phyloP scores from a whole-genome alignment of 345 rosid species.

The Kandelia obovata region DNA sequence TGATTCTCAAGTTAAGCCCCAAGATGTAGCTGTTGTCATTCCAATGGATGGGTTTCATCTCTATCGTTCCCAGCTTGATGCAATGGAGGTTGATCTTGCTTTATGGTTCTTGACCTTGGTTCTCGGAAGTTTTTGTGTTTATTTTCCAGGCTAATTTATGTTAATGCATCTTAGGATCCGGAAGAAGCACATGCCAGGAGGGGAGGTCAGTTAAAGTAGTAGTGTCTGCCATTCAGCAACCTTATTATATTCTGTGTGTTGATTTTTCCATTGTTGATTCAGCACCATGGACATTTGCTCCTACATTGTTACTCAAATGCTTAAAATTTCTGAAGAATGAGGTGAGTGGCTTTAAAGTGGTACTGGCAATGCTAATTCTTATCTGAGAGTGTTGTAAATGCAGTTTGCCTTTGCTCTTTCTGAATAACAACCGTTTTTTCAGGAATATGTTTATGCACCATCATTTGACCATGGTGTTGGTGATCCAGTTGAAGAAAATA shows the following conservation, averaged over 20 bases:
- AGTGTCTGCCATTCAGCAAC: constrained; percentile 4
- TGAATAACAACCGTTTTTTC: constrained; percentile 18
- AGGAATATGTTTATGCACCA: constrained; percentile 87
- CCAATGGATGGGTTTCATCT: constrained; percentile 98
- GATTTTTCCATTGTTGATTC: constrained; percentile 30
- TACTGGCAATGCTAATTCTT: neutral
- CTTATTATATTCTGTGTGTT: constrained; percentile 6
- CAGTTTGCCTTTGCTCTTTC: constrained; percentile 11
- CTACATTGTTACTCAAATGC: constrained; percentile 57
- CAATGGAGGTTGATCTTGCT: constrained; percentile 72
- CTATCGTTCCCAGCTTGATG: constrained; percentile 83
- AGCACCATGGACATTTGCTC: constrained; percentile 97
- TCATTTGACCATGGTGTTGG: constrained; percentile 94
- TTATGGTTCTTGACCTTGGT: constrained; percentile 1
- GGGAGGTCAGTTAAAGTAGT: constrained; percentile 62
- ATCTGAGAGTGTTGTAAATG: neutral
- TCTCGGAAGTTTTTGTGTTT: neutral
- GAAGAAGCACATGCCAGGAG: constrained; percentile 96
- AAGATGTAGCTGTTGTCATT: constrained; percentile 71
- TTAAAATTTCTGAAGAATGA: constrained; percentile 62
- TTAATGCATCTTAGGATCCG: constrained; percentile 53
- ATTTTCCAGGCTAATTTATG: constrained; percentile 6
- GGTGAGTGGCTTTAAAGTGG: constrained; percentile 39
- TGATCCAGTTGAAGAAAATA: constrained; percentile 88
- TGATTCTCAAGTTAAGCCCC: constrained; percentile 63